Base-by-base conservation (phyloP, 768 basidiomycete species). In the Podaxis sp. region DNA sequence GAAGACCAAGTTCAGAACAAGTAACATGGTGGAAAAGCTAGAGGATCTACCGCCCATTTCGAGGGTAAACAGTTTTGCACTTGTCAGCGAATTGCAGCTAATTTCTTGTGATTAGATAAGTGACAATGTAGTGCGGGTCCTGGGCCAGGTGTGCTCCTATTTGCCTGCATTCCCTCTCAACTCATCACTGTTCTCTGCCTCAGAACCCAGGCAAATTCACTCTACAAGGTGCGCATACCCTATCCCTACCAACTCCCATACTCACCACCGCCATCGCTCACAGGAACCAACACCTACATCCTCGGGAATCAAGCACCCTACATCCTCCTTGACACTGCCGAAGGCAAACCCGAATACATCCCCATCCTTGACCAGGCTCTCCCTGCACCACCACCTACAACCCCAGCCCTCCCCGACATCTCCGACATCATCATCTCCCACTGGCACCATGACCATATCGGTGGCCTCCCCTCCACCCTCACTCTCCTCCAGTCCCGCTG, bases 391-490 rank as follows among this genome's bases (percentile, higher is more conserved):
- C 66, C 66, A 57, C 67, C 74, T 9, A 61, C 68, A 40, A 71
- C 82, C 55, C 69, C 76, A 5, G 58, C 66, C 23, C 74, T 78
- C 48, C 84, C 85, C 6, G 81, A 87, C 52, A 74, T 98, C 52
- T 92, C 91, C 10, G 94, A 98, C 69, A 91, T 98, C 72, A 78
- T 98, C 67, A 78, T 98, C 58, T 93, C 94, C 0, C 96, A 98
- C 72, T 88, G 88, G 81, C 96, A 98, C 70, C 75, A 77, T 32
- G 96, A 98, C 73, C 96, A 98, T 65, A 78, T 88, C 63, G 82
- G 83, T 5, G 96, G 95, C 4, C 76, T 97, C 1, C 82, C 82
- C 0, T 74, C 81, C 28, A 88, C 97, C 0, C 80, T 98, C 0
- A 63, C 68, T 4, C 82, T 93, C 44, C 79, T 97, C 1, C 76